A percentile compares a stretch with the other conserved stretches of the same genome.
Conservation (phyloP, 805 yeast genomes). For the Pichia manshurica region DNA sequence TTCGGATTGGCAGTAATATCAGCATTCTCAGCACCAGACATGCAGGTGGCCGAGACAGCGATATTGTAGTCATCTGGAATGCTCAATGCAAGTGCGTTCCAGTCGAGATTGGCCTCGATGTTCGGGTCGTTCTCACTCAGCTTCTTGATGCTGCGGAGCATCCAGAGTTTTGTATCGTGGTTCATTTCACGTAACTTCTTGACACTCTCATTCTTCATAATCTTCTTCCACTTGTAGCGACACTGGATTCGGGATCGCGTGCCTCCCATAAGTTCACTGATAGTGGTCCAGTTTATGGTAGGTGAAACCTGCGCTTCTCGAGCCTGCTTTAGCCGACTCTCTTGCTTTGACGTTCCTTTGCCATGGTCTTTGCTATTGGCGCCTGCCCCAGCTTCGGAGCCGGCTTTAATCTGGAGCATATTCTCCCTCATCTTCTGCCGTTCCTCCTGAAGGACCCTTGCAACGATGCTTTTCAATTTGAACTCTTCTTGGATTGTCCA, state of each 20-base stretch:
- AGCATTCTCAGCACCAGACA: too few relatives aligned
- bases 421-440: slow-evolving; percentile 19
- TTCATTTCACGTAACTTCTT: slow-evolving; percentile 40
- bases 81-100: slow-evolving; percentile 50
- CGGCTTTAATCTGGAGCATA: slow-evolving; percentile 13
- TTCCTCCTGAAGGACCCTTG: slow-evolving; percentile 39
- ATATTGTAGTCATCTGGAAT: slow-evolving; percentile 26
- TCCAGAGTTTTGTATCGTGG: slow-evolving; percentile 44
- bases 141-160: slow-evolving; percentile 42
- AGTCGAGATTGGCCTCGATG: slow-evolving; percentile 35
- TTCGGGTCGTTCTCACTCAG: slow-evolving; percentile 30
- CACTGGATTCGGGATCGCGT: slow-evolving; percentile 88
- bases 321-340: background rate
- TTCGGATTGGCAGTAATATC: too few relatives aligned
- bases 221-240: slow-evolving; percentile 90
- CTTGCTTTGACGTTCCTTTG: too few relatives aligned
- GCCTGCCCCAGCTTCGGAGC: too few relatives aligned
- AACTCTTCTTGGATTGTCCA: slow-evolving; percentile 84
- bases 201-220: slow-evolving; percentile 54
- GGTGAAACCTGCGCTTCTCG: slow-evolving; percentile 28
- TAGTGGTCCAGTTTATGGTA: slow-evolving; percentile 83
- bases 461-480: slow-evolving; percentile 49
- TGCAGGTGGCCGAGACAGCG: too few relatives aligned
- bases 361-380: too few relatives aligned
- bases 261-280: slow-evolving; percentile 87